Evolutionary conservation across 768 basidiomycete genomes (phyloP), one percentile per base, ranked within the genome.

Genomic region (Russula sp.): DNA sequence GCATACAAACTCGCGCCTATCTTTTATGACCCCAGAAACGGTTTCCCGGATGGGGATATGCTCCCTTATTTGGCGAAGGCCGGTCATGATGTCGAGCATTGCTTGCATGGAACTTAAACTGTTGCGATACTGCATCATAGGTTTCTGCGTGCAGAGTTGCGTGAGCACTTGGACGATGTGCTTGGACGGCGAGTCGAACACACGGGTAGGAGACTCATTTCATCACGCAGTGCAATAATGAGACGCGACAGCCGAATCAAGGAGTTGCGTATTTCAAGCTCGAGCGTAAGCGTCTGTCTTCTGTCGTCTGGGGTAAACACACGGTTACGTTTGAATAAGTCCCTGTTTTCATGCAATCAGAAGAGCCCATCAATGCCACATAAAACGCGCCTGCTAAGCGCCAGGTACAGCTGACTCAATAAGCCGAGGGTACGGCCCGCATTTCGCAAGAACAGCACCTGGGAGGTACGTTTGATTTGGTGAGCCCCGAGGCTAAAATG

Each of bases 181-280:
- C 7, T 48, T 7, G 10, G 22, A n/a, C 16, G 40, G 35, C 27
- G 37, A 14, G 32, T 31, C 47, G 9, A 8, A 69, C 79, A 49
- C 58, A 80, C 80, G 9, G 80, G 80, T 20, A 80, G 68, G 2
- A 82, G 73, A 64, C 81, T 80, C 8, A 80, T 69, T 66, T 82
- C 80, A 59, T 79, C 75, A 54, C 75, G 67, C 78, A 82, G 81
- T 2, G 77, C 76, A 34, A 65, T 69, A 32, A 81, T 71, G 6
- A 80, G 68, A 6, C 73, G 71, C 1, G 74, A 73, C 37, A 77
- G 71, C 11, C 77, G 73, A 57, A 77, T 73, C 6, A 80, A 66
- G 18, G 73, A 67, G 60, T 76, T 77, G 44, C 80, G 78, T 39
- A 76, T 78, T 35, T 76, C 70, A 4, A 78, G 66, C 65, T 81